Base-by-base conservation (phyloP, 805 yeast genomes). In the Candida glaebosa region DNA sequence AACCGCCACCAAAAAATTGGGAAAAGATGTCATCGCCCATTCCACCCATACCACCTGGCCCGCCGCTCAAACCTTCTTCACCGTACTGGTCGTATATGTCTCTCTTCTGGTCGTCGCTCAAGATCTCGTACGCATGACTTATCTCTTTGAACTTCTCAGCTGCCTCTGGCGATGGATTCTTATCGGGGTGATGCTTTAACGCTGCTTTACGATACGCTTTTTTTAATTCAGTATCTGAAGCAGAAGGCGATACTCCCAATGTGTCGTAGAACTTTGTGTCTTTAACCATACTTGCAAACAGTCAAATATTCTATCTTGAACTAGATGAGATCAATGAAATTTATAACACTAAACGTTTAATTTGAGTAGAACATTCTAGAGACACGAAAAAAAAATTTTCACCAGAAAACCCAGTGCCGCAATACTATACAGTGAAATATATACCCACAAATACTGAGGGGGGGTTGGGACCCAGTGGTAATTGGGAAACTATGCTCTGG, bases 61-160 rank as follows among this genome's bases (percentile, higher is more conserved):
- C 87, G 50, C 90, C 93, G 43, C 72, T 73, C 53, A 93, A 73
- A 42, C 99, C 99, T 57, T 89, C 97, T 62, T 83, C 84, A 65
- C 99, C 99, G 59, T 79, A 88, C 50, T 78, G 81, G 67, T 93
- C 98, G 61, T 91, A 91, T 3, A 84, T 54, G 28, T 83, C 87
- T 72, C 98, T 86, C 73, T 90, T 93, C 60, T 90, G 85, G 14
- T 83, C 71, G 59, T 90, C 97, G 9, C 87, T 77, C 49, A 91
- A 73, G n/a, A 88, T 73, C 66, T 91, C 98, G 61, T 91, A 76
- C 5, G 97, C 96, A 46, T 79, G 79, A 3, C 91, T 82, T 56
- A 88, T 76, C 61, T 88, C 96, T 67, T 91, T 91, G 67, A 91
- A 91, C 69, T 87, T 89, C 60, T 91, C 98, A 40, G 95, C 93